phyloP scores from a whole-genome alignment of 2,329 filamentous ascomycete genomes.

The Apiospora rasikravindrae region DNA sequence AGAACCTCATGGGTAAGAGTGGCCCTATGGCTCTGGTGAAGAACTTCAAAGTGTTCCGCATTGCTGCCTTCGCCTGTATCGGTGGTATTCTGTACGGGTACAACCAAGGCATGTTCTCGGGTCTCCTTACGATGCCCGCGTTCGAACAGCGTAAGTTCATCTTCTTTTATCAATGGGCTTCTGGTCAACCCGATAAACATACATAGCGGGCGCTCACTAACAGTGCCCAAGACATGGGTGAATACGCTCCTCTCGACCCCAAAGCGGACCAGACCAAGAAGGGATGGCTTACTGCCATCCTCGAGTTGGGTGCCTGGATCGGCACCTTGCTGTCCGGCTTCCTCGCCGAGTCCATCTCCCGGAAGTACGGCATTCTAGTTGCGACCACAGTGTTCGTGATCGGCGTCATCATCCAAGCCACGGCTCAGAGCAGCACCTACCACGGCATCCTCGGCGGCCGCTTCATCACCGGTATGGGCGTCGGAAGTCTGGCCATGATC shows the following conservation, averaged over 20 bases:
- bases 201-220: constrained; percentile 18
- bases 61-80: constrained; percentile 67
- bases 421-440: constrained; percentile 60
- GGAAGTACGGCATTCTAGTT: constrained; percentile 73
- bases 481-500: constrained; percentile 72
- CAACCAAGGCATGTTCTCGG: constrained; percentile 79
- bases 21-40: constrained; percentile 56
- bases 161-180: neutral
- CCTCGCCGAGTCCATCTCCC: constrained; percentile 70
- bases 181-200: constrained; percentile 17
- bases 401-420: constrained; percentile 72
- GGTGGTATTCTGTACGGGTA: constrained; percentile 71
- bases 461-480: constrained; percentile 75
- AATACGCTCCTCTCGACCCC: constrained; percentile 52
- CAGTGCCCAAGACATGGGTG: constrained; percentile 55
- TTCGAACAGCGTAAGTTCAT: constrained; percentile 54
- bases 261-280: constrained; percentile 58
- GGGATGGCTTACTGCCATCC: constrained; percentile 68
- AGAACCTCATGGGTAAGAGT: constrained; percentile 48
- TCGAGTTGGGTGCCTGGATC: constrained; percentile 80
- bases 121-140: constrained; percentile 63
- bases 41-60: constrained; percentile 65
- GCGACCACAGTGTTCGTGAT: constrained; percentile 71
- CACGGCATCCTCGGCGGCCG: constrained; percentile 71
- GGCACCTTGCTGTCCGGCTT: constrained; percentile 73